Evolutionary conservation across 2,329 filamentous ascomycete species (phyloP).

Genomic region (Apiospora malaysiana): DNA sequence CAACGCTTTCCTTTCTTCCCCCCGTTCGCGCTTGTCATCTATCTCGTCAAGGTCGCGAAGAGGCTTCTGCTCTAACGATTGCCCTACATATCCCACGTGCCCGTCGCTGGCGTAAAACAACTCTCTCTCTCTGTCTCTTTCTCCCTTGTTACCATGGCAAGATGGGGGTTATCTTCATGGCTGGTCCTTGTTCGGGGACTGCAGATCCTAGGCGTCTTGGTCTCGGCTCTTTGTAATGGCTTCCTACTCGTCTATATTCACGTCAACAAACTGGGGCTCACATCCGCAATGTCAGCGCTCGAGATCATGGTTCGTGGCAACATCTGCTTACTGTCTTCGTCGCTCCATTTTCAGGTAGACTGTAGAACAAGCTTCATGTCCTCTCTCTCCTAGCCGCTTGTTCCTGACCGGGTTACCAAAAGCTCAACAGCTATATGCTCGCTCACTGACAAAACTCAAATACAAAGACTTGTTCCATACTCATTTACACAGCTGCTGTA

Average conservation of each 20-base stretch:
- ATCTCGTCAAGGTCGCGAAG: background rate
- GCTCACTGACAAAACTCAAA: conserved; percentile 25
- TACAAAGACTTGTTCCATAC: conserved; percentile 36
- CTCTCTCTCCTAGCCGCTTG: background rate
- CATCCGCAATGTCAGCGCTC: conserved; percentile 37
- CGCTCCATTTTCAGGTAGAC: background rate
- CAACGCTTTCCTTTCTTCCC: conserved; percentile 16
- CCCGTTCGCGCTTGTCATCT: background rate
- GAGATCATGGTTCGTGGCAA: conserved; percentile 43
- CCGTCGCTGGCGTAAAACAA: background rate
- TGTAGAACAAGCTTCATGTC: background rate
- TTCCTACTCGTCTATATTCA: conserved; percentile 41
- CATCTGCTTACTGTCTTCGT: background rate
- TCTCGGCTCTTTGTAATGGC: conserved; percentile 41
- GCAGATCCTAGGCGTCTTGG: conserved; percentile 40
- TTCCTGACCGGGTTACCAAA: background rate
- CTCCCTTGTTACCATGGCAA: conserved; percentile 20
- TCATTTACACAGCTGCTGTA: conserved; percentile 41
- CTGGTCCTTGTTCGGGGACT: conserved; percentile 39
- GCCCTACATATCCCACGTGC: background rate
- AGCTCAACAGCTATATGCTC: background rate
- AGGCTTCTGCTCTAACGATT: background rate
- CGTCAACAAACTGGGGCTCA: conserved; percentile 34
- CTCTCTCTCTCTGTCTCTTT: background rate
- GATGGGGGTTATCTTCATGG: conserved; percentile 42